phyloP scores from a whole-genome alignment of 768 basidiomycete genomes.

The Macrolepiota dolichaula region DNA sequence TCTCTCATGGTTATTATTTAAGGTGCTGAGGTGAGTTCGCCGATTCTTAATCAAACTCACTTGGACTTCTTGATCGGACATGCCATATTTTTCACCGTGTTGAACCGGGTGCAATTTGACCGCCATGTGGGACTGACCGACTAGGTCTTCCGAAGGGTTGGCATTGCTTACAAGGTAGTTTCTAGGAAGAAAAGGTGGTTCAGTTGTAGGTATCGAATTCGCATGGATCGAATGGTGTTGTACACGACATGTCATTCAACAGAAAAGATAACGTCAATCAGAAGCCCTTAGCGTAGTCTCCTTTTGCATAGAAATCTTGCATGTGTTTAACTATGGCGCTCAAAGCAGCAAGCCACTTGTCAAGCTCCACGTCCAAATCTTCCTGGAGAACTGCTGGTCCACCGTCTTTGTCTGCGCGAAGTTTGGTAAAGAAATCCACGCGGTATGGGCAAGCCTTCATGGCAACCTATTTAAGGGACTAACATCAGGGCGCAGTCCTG shows the following conservation, averaged over 20 bases:
- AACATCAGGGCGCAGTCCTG: neutral
- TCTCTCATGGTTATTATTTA: neutral
- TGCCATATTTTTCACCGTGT: neutral
- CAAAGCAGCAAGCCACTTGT: slow-evolving; percentile 68
- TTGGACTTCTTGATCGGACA: neutral
- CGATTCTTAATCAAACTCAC: neutral
- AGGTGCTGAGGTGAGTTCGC: neutral
- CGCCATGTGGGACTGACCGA: too few species aligned
- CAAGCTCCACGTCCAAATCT: slow-evolving; percentile 52
- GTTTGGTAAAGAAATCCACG: slow-evolving; percentile 62
- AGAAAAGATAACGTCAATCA: slow-evolving; percentile 18
- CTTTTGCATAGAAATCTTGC: slow-evolving; percentile 59
- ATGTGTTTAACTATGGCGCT: slow-evolving; percentile 50
- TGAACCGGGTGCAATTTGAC: too few species aligned
- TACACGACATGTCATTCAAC: neutral
- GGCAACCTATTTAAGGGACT: slow-evolving; percentile 40
- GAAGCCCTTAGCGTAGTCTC: slow-evolving; percentile 51
- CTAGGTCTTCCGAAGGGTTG: too few species aligned
- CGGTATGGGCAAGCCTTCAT: slow-evolving; percentile 70
- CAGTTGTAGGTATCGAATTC: neutral
- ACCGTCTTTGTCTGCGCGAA: slow-evolving; percentile 56
- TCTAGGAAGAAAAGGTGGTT: neutral
- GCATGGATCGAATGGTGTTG: neutral
- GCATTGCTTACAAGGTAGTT: too few species aligned
- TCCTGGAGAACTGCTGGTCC: slow-evolving; percentile 43